Base-by-base conservation (phyloP, 805 yeast genomes). In the Hanseniaspora guilliermondii region DNA sequence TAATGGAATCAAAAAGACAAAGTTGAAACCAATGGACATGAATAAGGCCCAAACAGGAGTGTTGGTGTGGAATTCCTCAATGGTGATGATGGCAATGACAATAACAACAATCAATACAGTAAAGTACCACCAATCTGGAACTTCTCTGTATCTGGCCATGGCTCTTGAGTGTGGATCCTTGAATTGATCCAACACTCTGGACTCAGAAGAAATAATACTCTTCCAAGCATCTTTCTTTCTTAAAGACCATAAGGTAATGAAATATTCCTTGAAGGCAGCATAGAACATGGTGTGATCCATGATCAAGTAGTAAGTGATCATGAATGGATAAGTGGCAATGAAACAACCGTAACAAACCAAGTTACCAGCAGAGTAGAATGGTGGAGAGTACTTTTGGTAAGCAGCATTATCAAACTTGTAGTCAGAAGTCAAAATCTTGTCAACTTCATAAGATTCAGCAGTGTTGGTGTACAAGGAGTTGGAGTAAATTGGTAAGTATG, bases 21-120 rank as follows among this genome's bases (percentile, higher is more conserved):
- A 69, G 58, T 77, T 73, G 56, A 80, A 70, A 17, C 69, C 63
- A 17, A 79, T 66, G 1, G 82, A 78, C 61, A 79, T 69, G 53
- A 80, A 76, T 22, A 79, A 69, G 2, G 80, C 82, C 82, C 82
- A 80, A 16, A 79, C 74, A 2, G 85, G 84, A 6, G 82, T 75
- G 48, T 77, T 79, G 0, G 78, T 71, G 41, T 74, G 77, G 57
- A 73, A 76, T 12, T 71, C 61, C 40, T 65, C 56, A 6, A 73
- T 71, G 39, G 72, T 67, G 0, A 67, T 56, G 19, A 75, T 59
- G 22, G 62, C 66, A 54, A 64, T 73, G 66, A 74, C 65, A 42
- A 76, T 65, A 2, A 70, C 58, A 8, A 79, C 68, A 27, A 81
- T 70, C 14, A 69, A 58, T 16, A 77, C 55, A 40, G 30, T 2